These are phyloP conservation scores for Rhodamnia argentea DNA, from an alignment of 345 rosid genomes.

Conservation along the genomic window DNA sequence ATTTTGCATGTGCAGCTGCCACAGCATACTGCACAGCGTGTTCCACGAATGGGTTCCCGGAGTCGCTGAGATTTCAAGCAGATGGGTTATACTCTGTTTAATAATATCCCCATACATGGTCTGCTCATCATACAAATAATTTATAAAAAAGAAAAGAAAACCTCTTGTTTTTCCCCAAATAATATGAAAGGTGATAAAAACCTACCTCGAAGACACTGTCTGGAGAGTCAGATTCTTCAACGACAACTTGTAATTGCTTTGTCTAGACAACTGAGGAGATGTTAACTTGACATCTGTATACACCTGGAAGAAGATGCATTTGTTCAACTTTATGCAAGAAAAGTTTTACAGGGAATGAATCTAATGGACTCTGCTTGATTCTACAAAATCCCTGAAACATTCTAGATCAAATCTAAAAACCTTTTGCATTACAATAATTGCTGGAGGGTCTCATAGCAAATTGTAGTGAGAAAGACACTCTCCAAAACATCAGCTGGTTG, in stretches of 20 bases:
- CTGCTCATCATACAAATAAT: not conserved
- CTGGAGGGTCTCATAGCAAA: not conserved
- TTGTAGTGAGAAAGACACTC: not conserved
- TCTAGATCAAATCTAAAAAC: not conserved
- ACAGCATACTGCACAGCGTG: conserved; percentile 66
- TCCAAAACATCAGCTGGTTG: not conserved
- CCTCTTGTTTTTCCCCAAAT: not conserved
- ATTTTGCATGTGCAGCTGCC: conserved; percentile 67
- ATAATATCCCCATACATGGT: not conserved
- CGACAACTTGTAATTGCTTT: conserved; percentile 70
- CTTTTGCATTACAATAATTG: not conserved
- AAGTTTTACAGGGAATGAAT: not conserved
- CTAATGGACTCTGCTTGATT: not conserved
- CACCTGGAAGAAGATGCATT: conserved; percentile 23
- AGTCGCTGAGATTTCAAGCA: conserved; percentile 37
- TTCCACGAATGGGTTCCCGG: conserved; percentile 84
- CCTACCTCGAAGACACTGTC: conserved; percentile 58
- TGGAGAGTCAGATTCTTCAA: conserved; percentile 54
- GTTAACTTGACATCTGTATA: conserved; percentile 86
- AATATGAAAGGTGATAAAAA: not conserved
- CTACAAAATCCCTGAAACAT: not conserved
- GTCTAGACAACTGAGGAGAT: conserved; percentile 88
- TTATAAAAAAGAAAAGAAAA: not conserved
- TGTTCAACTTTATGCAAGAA: not conserved
- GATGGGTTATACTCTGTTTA: not conserved